A percentile compares a stretch with the other conserved stretches of the same genome.
Conservation (phyloP, 179 eudicot genomes). For the Actinidia chinensis region DNA sequence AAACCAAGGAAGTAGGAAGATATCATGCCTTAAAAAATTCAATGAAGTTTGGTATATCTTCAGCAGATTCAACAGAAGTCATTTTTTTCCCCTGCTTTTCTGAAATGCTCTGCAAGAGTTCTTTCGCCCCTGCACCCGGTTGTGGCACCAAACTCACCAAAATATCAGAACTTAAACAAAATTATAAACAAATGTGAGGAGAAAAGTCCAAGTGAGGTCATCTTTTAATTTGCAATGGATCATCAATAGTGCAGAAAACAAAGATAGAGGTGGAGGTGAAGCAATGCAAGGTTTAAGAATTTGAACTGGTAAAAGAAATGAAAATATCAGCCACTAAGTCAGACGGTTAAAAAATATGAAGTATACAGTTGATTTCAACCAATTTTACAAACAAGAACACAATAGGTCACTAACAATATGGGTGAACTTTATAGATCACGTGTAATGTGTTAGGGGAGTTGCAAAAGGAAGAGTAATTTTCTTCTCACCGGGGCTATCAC, state of each 20-base stretch:
- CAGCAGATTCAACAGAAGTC: constrained; percentile 68
- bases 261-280: not conserved
- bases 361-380: not conserved
- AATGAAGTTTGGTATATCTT: constrained; percentile 75
- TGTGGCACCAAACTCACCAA: constrained; percentile 4
- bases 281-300: not conserved
- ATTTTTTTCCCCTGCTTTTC: constrained; percentile 91
- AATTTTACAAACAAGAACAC: not conserved
- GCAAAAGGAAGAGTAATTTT: not conserved
- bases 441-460: not conserved
- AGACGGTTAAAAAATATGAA: too few species aligned
- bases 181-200: not conserved
- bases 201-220: constrained; percentile 8
- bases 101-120: constrained; percentile 74
- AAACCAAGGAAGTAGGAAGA: constrained; percentile 8
- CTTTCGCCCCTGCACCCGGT: constrained; percentile 78
- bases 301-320: not conserved
- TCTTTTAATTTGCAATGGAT: not conserved
- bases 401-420: too few species aligned
- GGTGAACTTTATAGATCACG: not conserved
- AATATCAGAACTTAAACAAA: constrained; percentile 1
- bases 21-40: constrained; percentile 59
- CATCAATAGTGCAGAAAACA: not conserved
- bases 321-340: too few species aligned
- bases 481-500: not conserved